Base-by-base conservation (phyloP, 352 stramenopile species). In the Phytopythium boreale region DNA sequence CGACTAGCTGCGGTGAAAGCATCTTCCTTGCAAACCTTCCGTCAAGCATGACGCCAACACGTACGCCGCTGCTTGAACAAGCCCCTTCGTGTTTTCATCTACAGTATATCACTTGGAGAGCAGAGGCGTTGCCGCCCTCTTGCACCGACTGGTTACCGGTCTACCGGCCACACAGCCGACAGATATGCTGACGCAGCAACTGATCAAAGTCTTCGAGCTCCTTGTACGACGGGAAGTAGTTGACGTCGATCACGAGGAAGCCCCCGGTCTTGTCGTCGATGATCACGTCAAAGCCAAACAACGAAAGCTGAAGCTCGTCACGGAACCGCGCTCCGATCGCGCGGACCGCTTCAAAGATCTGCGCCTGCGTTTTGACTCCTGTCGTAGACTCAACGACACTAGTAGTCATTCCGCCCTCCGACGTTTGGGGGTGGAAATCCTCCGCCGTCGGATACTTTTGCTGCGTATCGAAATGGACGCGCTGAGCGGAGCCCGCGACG, bases 251-350 rank as follows among this genome's bases (percentile, higher is more conserved):
- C 39, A 95, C 87, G 52, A 80, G 84, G 27, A 89, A 70, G 31
- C 85, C 79, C 20, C 74, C 61, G 22, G 70, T 78, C 29, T 76
- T 67, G 62, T 90, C 77, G 26, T 79, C 81, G 41, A 93, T 63
- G 72, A 95, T 95, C 51, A 93, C 87, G 64, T 95, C 87, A 50
- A 92, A 95, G 50, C 87, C 87, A 62, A 95, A 95, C 17, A 95
- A 71, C 52, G 84, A 87, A 15, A 95, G 72, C 29, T 80, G 64
- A 8, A 92, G 68, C 51, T 80, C 68, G 36, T 85, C 63, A n/a
- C 84, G 84, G 58, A 95, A 83, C 0, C 71, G 68, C 44, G 78
- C 67, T 20, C 84, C 83, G 44, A 95, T 95, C 8, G 66, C 67
- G 29, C 76, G 77, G 29, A 93, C 77, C 0, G 74, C 70, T 14